These are phyloP conservation scores for Gossypium arboreum DNA, from an alignment of 345 rosid species.

Conservation along the genomic window DNA sequence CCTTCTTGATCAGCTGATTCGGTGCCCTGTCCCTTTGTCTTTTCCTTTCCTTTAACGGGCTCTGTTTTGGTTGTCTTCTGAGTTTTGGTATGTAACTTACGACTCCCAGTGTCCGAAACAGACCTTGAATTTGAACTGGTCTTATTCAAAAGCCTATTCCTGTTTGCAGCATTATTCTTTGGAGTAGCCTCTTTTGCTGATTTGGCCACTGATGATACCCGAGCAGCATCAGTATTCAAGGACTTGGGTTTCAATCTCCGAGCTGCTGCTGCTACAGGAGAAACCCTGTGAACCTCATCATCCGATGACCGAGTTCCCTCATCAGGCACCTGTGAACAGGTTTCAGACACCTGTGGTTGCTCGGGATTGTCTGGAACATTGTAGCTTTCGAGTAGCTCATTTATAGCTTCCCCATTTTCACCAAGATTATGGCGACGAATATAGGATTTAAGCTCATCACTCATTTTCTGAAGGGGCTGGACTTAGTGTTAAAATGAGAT, in stretches of 20 bases:
- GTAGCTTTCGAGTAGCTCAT: constrained; percentile 56
- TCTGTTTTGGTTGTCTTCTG: constrained; percentile 52
- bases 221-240: constrained; percentile 37
- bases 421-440: constrained; percentile 48
- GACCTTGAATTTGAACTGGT: constrained; percentile 38
- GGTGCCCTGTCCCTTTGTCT: constrained; percentile 39
- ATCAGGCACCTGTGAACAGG: constrained; percentile 53
- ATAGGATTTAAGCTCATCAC: constrained; percentile 71
- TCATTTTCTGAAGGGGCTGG: constrained; percentile 66
- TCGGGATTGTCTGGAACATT: constrained; percentile 46
- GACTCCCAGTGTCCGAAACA: constrained; percentile 32
- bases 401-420: constrained; percentile 47
- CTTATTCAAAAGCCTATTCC: constrained; percentile 37
- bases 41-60: constrained; percentile 37
- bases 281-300: constrained; percentile 51
- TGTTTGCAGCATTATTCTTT: constrained; percentile 38
- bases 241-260: constrained; percentile 58
- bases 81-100: constrained; percentile 43
- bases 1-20: constrained; percentile 51
- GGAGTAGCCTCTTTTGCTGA: constrained; percentile 35
- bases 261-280: constrained; percentile 31
- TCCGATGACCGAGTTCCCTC: constrained; percentile 56
- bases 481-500: background rate
- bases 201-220: constrained; percentile 30
- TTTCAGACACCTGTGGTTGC: constrained; percentile 53